A percentile compares a stretch with the other conserved stretches of the same genome.
Evolutionary conservation across 306 rosid genomes (phyloP).

Genomic region (Senna siamea): DNA sequence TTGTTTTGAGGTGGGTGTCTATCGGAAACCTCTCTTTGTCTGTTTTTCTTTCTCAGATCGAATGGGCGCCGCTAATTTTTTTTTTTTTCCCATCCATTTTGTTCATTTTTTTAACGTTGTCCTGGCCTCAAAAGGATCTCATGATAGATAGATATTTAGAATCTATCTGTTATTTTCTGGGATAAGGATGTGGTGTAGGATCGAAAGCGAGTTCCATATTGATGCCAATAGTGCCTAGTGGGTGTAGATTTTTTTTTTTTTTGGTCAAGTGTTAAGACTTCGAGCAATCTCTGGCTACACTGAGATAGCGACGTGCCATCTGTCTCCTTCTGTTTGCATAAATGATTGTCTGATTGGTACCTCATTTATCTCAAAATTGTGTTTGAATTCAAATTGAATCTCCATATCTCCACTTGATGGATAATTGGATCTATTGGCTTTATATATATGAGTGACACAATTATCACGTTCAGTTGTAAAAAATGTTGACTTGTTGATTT

Average conservation of each 20-base stretch:
- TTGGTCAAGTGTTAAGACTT: neutral
- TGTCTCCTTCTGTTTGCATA: neutral
- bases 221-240: neutral
- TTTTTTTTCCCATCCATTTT: neutral
- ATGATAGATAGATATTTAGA: conserved; percentile 19
- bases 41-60: neutral
- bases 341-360: conserved; percentile 8
- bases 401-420: neutral
- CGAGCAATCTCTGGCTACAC: conserved; percentile 1
- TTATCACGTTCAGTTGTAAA: neutral
- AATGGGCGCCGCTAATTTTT: neutral
- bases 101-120: neutral
- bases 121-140: neutral
- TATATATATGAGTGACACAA: neutral
- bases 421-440: neutral
- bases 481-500: neutral
- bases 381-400: neutral
- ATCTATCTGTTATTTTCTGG: neutral
- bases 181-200: conserved; percentile 11
- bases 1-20: neutral
- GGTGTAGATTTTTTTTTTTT: neutral
- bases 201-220: neutral
- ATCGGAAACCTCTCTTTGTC: conserved; percentile 1
- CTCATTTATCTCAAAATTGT: neutral
- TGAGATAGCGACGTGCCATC: conserved; percentile 2